Evolutionary conservation across 2,329 filamentous ascomycete species (phyloP).

Genomic region (Alternaria brassicicola): DNA sequence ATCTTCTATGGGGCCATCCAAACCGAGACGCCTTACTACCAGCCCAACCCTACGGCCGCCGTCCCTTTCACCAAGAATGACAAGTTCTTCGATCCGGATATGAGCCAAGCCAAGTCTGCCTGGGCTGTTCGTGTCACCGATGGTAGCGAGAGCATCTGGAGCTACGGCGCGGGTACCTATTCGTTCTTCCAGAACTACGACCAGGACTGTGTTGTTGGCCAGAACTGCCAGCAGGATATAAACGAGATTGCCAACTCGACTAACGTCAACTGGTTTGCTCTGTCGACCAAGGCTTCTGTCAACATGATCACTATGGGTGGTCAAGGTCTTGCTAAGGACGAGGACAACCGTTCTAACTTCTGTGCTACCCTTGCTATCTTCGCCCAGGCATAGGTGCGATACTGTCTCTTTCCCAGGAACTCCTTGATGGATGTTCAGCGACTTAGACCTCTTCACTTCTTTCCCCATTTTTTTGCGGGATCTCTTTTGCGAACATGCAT

Average conservation of each 20-base stretch:
- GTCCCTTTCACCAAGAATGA: conserved; percentile 61
- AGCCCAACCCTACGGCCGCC: conserved; percentile 66
- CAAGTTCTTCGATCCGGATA: conserved; percentile 53
- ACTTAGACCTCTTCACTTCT: conserved; percentile 25
- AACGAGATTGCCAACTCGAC: conserved; percentile 52
- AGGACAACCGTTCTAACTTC: conserved; percentile 57
- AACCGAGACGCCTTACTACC: conserved; percentile 74
- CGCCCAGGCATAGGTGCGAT: conserved; percentile 25
- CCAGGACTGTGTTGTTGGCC: conserved; percentile 54
- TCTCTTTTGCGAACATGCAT: conserved; percentile 27
- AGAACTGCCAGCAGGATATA: conserved; percentile 61
- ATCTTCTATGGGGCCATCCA: conserved; percentile 70
- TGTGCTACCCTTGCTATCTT: conserved; percentile 55
- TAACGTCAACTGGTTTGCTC: conserved; percentile 55
- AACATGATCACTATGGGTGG: conserved; percentile 56
- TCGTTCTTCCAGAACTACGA: conserved; percentile 65
- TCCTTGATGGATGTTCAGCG: conserved; percentile 17
- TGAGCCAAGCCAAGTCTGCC: conserved; percentile 50
- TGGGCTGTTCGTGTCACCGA: conserved; percentile 55
- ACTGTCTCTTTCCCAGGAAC: not conserved
- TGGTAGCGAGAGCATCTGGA: conserved; percentile 48
- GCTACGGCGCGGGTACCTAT: conserved; percentile 60
- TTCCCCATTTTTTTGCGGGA: conserved; percentile 16
- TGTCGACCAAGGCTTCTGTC: conserved; percentile 57
- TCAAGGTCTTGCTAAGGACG: conserved; percentile 46